Conservation (phyloP, 1,284 basidiomycete genomes). For the Thecaphora frezii region DNA sequence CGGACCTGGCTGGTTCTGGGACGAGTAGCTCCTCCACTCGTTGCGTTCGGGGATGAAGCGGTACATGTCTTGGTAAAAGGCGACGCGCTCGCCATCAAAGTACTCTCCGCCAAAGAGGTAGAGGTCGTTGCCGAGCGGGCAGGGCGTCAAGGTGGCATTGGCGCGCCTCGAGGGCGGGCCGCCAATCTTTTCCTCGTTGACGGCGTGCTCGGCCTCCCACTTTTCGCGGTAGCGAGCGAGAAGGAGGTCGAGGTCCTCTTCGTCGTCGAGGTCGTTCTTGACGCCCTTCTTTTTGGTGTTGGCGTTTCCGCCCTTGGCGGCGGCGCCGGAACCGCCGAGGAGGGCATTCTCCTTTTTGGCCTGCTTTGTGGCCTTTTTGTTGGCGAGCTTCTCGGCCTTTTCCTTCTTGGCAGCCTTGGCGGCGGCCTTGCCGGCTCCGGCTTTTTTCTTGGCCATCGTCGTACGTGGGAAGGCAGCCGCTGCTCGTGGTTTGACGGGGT, state of each 20-base stretch:
- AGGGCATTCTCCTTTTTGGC: conserved; percentile 17
- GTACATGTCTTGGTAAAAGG: conserved; percentile 57
- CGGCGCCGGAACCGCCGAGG: neutral
- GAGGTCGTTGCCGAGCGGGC: conserved; percentile 55
- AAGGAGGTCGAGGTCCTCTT: conserved; percentile 56
- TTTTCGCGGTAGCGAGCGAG: conserved; percentile 47
- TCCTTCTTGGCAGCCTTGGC: conserved; percentile 57
- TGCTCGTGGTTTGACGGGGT: too few relatives aligned
- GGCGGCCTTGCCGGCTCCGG: conserved; percentile 48
- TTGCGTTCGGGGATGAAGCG: conserved; percentile 52
- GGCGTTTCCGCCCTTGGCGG: conserved; percentile 8
- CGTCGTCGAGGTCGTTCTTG: conserved; percentile 35
- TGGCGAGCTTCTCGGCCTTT: conserved; percentile 56
- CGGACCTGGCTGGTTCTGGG: conserved; percentile 55
- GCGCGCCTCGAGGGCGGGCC: conserved; percentile 48
- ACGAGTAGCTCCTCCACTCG: conserved; percentile 53
- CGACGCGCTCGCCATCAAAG: conserved; percentile 55
- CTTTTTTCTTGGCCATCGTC: conserved; percentile 55
- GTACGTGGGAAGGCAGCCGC: too few relatives aligned
- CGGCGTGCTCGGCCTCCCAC: conserved; percentile 52
- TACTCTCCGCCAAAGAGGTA: conserved; percentile 59
- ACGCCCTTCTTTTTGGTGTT: conserved; percentile 30
- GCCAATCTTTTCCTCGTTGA: conserved; percentile 48
- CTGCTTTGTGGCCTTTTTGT: conserved; percentile 50
- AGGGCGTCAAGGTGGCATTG: conserved; percentile 57